Base-by-base conservation (phyloP, 164 flowering plant species). In the Pachysandra terminalis region DNA sequence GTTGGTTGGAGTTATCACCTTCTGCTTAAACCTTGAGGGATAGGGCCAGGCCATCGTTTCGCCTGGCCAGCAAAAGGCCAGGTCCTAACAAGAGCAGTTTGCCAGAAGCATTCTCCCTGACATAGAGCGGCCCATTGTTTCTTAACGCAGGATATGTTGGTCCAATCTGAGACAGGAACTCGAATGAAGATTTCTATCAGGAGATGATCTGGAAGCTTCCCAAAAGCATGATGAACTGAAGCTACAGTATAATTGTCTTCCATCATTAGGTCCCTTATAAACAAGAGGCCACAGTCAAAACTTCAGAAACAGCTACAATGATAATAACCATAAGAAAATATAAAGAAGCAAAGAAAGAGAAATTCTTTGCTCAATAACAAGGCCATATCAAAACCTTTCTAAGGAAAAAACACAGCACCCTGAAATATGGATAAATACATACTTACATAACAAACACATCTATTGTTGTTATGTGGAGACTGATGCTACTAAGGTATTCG, bases 31-130 rank as follows among this genome's bases (percentile, higher is more conserved):
- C 94, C 90, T 71, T 72, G 82, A 73, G 91, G 90, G 62, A 91
- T 91, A 60, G 97, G 97, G 28, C 97, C 97, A 23, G 93, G 91
- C 94, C 97, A 91, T 66, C 80, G 75, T 68, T 83, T 83, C 51
- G 82, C 78, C 22, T 74, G 77, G 61, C 66, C 69, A 68, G 86
- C 84, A 28, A 35, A 74, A 62, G 97, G 94, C 80, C 78, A 91
- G 25, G 82, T 72, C 78, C 77, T 79, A 1, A 64, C 10, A 70
- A 91, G 83, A 71, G 90, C 94, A 76, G 87, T 83, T 59, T 81
- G 74, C 97, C 97, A 91, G 66, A 91, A 79, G 78, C 78, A 82
- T 63, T 91, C 97, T 60, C 85, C 84, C 70, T 70, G 75, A 68
- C 89, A 86, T n/a, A 89, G 25, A 71, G 56, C 68, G 12, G 93